A percentile compares a stretch with the other conserved stretches of the same genome.
phyloP scores from a whole-genome alignment of 1,139 yeast genomes.

The Chernovozyma sophiae-reginae region DNA sequence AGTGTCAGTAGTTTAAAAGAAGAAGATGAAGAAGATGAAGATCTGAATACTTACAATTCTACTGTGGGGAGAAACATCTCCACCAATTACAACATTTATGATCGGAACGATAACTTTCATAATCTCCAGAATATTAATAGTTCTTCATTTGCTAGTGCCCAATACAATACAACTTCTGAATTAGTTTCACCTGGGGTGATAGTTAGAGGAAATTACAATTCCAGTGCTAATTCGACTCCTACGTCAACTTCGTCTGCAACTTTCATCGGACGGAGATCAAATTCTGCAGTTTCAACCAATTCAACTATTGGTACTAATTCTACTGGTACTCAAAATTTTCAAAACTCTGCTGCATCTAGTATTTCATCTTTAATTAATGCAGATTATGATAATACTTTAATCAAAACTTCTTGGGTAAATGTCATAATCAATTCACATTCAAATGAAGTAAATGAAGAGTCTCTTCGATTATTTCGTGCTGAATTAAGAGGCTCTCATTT shows the following conservation, averaged over 20 bases:
- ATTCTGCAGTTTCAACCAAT: not conserved
- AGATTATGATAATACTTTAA: constrained; percentile 30
- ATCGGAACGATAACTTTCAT: no score
- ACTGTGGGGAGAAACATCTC: not conserved
- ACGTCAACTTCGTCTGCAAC: constrained; percentile 12
- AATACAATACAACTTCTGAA: not conserved
- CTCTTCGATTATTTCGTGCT: constrained; percentile 49
- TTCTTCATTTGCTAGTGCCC: not conserved
- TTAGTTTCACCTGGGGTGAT: not conserved
- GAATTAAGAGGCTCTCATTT: constrained; percentile 64
- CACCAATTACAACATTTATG: not conserved
- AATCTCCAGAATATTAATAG: not conserved
- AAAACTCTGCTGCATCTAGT: not conserved
- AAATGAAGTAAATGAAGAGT: constrained; percentile 34
- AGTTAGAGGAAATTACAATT: not conserved
- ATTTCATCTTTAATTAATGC: constrained; percentile 20
- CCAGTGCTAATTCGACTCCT: constrained; percentile 6
- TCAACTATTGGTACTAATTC: not conserved
- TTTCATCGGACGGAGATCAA: constrained; percentile 2
- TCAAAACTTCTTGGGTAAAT: constrained; percentile 43
- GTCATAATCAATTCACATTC: constrained; percentile 33
- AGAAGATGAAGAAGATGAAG: constrained; percentile 6
- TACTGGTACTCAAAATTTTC: not conserved
- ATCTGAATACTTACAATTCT: not conserved
- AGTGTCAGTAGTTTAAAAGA: constrained; percentile 4